Percentiles rank a stretch among this genome's conserved stretches.
phyloP scores from a whole-genome alignment of 140 eudicot species.

The Cichorium intybus region DNA sequence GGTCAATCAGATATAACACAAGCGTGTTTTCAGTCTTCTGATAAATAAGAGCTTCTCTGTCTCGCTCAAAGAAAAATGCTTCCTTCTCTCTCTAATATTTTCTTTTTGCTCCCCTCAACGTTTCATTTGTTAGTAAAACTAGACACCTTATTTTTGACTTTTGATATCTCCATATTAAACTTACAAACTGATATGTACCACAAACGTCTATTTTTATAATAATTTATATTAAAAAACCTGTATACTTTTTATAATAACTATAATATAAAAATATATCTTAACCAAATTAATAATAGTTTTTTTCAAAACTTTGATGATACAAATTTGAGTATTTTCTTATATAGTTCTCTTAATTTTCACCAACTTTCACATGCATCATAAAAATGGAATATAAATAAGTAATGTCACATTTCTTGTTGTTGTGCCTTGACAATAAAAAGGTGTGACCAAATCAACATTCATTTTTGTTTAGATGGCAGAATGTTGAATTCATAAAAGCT shows the following conservation, averaged over 20 bases:
- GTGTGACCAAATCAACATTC: neutral
- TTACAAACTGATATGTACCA: neutral
- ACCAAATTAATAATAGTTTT: neutral
- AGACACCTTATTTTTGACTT: neutral
- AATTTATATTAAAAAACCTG: neutral
- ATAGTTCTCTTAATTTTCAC: neutral
- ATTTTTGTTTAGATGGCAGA: neutral
- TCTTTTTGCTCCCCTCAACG: neutral
- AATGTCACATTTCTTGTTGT: neutral
- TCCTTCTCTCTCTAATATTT: conserved; percentile 6
- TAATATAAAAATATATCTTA: neutral
- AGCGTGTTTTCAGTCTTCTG: conserved; percentile 26
- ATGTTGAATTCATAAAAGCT: neutral
- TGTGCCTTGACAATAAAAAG: neutral
- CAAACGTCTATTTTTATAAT: neutral
- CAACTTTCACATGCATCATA: neutral
- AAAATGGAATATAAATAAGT: neutral
- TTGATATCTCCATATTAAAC: neutral
- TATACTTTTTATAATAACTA: neutral
- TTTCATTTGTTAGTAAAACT: neutral
- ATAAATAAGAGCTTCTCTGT: conserved; percentile 12
- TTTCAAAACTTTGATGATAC: neutral
- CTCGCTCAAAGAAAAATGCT: conserved; percentile 8
- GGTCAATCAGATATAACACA: conserved; percentile 24
- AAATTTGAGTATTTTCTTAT: no score